Base-by-base conservation (phyloP, 345 rosid species). In the Linum lewisii region DNA sequence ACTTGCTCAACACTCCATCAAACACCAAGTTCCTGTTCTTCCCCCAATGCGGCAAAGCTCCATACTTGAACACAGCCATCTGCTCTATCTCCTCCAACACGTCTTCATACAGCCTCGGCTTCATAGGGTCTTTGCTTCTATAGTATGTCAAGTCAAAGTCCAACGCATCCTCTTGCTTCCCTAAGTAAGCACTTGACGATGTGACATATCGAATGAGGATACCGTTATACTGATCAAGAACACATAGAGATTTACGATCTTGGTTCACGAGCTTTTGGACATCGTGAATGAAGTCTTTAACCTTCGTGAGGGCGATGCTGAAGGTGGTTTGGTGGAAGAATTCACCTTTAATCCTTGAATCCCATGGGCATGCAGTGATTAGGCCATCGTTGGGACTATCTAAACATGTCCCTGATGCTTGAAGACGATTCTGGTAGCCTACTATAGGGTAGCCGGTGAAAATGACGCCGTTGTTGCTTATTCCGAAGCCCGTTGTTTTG, bases 31-130 rank as follows among this genome's bases (percentile, higher is more conserved):
- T 85, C 50, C 95, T 61, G 21, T 91, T 91, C 70, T 91, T 91
- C 20, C 92, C 96, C 96, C 95, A 87, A 2, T 91, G 96, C 0
- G 98, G 96, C 63, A 78, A 66, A 0, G 75, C 96, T 3, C 80
- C 77, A 22, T 85, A 87, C 65, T 91, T 91, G 53, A 84, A 80
- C 58, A 91, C 11, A 0, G 87, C 96, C 24, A 91, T 73, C 62
- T 88, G 96, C 61, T 91, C 96, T 2, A 91, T 82, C 52, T 91
- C 98, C 66, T 91, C 95, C 0, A 86, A 65, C 13, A 81, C 38
- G 24, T 84, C 95, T 57, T 86, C 76, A 22, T 69, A 79, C 15
- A 88, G 90, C 58, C 95, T 75, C 0, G 96, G 98, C 26, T 60
- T 60, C 72, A 62, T 6, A 0, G 98, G 92, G 53, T 82, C 69